These are phyloP conservation scores for Penicillium bialowiezense DNA, from an alignment of 495 filamentous ascomycete genomes.

Conservation along the genomic window DNA sequence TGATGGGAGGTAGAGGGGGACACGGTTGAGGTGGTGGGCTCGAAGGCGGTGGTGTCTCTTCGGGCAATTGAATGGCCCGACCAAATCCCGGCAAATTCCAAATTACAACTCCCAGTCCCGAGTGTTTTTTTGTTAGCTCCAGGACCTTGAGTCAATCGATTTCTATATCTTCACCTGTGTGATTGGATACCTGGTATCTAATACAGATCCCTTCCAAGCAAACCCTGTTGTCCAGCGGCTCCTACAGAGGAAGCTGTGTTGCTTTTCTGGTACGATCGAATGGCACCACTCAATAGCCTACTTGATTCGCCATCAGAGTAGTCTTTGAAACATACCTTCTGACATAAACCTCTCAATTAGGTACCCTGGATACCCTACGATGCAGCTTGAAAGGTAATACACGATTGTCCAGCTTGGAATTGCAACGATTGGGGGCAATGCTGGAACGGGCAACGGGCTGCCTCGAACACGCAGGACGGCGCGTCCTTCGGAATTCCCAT, in stretches of 20 bases:
- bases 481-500: conserved; percentile 57
- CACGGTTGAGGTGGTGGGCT: conserved; percentile 21
- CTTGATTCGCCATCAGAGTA: not conserved
- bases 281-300: conserved; percentile 4
- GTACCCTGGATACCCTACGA: conserved; percentile 23
- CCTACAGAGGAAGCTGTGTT: not conserved
- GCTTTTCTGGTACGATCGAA: conserved; percentile 2
- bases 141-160: not conserved
- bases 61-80: conserved; percentile 41
- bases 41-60: conserved; percentile 33
- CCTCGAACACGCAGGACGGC: conserved; percentile 72
- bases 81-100: conserved; percentile 27
- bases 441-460: conserved; percentile 78
- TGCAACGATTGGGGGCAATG: conserved; percentile 61
- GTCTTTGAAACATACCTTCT: conserved; percentile 3
- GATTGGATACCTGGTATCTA: not conserved
- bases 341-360: not conserved
- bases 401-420: conserved; percentile 32
- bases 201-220: no score
- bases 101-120: conserved; percentile 21
- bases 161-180: not conserved
- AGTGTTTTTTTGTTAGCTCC: conserved; percentile 6
- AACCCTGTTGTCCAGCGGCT: not conserved
- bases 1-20: conserved; percentile 12
- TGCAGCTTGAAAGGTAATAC: conserved; percentile 17